These are phyloP conservation scores for Scopulariopsis brevicaulis DNA, from an alignment of 2,329 filamentous ascomycete species.

Conservation along the genomic window DNA sequence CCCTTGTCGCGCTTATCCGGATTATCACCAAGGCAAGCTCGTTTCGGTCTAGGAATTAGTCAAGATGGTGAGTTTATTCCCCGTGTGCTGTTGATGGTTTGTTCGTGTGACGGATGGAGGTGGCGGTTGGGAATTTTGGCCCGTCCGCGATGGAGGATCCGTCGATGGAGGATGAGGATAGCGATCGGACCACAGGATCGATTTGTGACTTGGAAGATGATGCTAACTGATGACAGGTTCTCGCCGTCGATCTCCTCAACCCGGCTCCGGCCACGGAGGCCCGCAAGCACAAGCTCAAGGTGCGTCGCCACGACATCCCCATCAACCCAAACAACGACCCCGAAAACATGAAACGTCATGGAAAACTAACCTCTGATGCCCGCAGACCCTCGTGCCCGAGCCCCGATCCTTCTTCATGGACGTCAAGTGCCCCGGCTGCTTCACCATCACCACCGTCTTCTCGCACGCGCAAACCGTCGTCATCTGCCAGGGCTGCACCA, in stretches of 20 bases:
- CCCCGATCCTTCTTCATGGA: slow-evolving; percentile 99
- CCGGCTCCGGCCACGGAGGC: slow-evolving; percentile 94
- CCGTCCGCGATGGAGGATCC: neutral
- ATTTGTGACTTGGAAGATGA: neutral
- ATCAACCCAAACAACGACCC: slow-evolving; percentile 6
- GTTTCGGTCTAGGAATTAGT: slow-evolving; percentile 3
- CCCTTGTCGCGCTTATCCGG: neutral
- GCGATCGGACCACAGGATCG: neutral
- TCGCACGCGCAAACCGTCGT: slow-evolving; percentile 99
- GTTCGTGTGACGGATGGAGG: neutral
- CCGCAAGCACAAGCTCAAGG: slow-evolving; percentile 99
- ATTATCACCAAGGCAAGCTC: neutral
- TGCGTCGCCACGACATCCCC: slow-evolving; percentile 31
- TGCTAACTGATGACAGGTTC: slow-evolving; percentile 57
- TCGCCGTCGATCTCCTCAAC: slow-evolving; percentile 99
- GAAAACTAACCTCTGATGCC: slow-evolving; percentile 9
- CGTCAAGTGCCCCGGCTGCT: slow-evolving; percentile 99
- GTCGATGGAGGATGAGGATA: neutral
- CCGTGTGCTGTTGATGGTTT: neutral
- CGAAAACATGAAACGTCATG: slow-evolving; percentile 11
- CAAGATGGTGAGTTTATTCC: slow-evolving; percentile 3
- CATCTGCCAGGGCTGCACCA: slow-evolving; percentile 99
- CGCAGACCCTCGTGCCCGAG: slow-evolving; percentile 80
- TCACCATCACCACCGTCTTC: slow-evolving; percentile 99
- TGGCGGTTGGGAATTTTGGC: neutral